Evolutionary conservation across 2,329 filamentous ascomycete species (phyloP).

Genomic region (Epichloe festucae): DNA sequence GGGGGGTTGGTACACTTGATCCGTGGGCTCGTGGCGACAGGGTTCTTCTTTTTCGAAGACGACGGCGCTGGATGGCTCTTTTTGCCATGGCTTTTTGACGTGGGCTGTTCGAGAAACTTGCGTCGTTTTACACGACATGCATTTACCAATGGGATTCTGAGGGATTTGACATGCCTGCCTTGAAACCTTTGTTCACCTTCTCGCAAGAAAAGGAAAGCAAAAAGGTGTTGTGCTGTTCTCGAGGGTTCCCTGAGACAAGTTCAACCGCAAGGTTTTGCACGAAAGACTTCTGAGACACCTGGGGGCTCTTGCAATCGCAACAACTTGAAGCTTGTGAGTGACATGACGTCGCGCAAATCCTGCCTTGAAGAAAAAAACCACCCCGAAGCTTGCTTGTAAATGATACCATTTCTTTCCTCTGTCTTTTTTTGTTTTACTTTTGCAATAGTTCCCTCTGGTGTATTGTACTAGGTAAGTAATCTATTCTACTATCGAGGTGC

Average conservation of each 20-base stretch:
- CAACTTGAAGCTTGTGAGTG: constrained; percentile 11
- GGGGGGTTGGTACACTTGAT: constrained; percentile 31
- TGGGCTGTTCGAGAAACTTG: constrained; percentile 14
- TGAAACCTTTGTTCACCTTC: neutral
- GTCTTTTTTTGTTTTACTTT: constrained; percentile 8
- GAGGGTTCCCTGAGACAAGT: neutral
- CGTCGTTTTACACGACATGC: constrained; percentile 13
- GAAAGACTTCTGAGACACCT: constrained; percentile 19
- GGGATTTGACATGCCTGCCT: constrained; percentile 24
- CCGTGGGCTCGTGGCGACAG: constrained; percentile 25
- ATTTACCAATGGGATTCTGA: constrained; percentile 25
- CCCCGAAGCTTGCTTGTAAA: neutral
- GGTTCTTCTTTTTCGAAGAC: constrained; percentile 3
- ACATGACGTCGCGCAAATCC: constrained; percentile 1
- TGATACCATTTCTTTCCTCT: neutral
- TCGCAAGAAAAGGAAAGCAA: neutral
- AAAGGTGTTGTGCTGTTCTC: neutral
- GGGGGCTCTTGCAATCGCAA: constrained; percentile 18
- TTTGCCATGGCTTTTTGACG: constrained; percentile 17
- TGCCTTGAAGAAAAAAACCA: neutral
- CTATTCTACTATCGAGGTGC: neutral
- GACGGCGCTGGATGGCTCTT: constrained; percentile 19
- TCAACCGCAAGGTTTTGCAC: neutral
- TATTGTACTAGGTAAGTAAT: constrained; percentile 5
- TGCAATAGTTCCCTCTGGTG: neutral